Base-by-base conservation (phyloP, 305 asterid species). In the Fraxinus sp. region DNA sequence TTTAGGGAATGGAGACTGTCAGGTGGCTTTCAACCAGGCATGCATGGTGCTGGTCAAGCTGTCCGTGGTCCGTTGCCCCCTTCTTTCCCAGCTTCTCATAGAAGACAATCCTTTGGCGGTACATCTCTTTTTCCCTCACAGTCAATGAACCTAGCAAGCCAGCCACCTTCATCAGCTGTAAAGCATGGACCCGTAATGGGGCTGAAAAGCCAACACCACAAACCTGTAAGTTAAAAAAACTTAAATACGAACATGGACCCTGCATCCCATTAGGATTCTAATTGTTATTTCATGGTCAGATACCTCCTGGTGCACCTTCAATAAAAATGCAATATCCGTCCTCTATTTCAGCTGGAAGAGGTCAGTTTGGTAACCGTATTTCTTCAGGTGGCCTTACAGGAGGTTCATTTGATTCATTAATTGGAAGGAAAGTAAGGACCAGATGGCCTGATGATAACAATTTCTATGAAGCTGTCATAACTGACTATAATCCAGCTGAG, bases 401-500 rank as follows among this genome's bases (percentile, higher is more conserved):
- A 75, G 92, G 84, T 80, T 68, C 92, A 75, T 80, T 82, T 80
- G 87, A 91, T 85, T 83, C 92, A 18, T 87, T 93, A 89, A 81
- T 96, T 64, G 99, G 99, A 80, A 88, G 92, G 89, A 96, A 83
- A 92, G 94, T 94, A 79, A 90, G 92, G 86, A 96, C 95, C 32
- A 87, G 95, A 83, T 94, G 97, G 97, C 97, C 98, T 74, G 99
- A 91, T 77, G 98, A 94, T 88, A 93, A 94, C 84, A 93, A 84
- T 82, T 96, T 96, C 73, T 96, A 96, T 84, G 99, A 93, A 85
- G 99, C 98, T 80, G 86, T 92, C 75, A 94, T 96, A 77, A 89
- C 96, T 71, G 91, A 90, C 83, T 93, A 91, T 80, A 86, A 94
- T 87, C 88, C 91, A 43, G 81, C 49, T 26, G 91, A 92, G 95